Percentiles rank a stretch among this genome's conserved stretches.
Evolutionary conservation across 257 asterid species (phyloP).

Genomic region (Solanum arcanum): DNA sequence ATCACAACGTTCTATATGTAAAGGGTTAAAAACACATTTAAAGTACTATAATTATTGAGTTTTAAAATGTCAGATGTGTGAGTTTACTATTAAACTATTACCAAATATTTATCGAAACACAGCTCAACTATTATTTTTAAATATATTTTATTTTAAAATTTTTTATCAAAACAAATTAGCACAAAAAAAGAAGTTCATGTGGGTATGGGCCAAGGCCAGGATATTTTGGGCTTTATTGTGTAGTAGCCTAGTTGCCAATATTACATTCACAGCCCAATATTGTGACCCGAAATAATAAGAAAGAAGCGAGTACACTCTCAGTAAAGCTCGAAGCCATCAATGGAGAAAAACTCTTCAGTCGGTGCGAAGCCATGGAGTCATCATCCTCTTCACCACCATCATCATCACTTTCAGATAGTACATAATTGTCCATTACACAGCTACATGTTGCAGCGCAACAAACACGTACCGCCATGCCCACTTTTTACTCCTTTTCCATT

Average conservation of each 20-base stretch:
- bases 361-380: neutral
- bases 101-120: neutral
- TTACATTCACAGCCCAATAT: neutral
- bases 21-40: neutral
- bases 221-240: neutral
- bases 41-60: neutral
- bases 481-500: slow-evolving; percentile 11
- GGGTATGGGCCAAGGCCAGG: neutral
- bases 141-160: no score
- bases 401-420: slow-evolving; percentile 23
- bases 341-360: neutral
- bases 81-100: neutral
- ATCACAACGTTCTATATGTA: neutral
- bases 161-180: neutral
- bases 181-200: no score
- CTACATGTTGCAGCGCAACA: slow-evolving; percentile 20
- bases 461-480: slow-evolving; percentile 38
- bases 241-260: neutral
- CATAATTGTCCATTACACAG: slow-evolving; percentile 53
- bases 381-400: slow-evolving; percentile 7
- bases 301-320: neutral
- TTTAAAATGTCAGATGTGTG: neutral
- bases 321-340: neutral
- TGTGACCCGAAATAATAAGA: neutral
- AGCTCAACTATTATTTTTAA: neutral